A percentile compares a stretch with the other conserved stretches of the same genome.
phyloP scores from a whole-genome alignment of 495 filamentous ascomycete genomes.

The Penicillium alfredii region DNA sequence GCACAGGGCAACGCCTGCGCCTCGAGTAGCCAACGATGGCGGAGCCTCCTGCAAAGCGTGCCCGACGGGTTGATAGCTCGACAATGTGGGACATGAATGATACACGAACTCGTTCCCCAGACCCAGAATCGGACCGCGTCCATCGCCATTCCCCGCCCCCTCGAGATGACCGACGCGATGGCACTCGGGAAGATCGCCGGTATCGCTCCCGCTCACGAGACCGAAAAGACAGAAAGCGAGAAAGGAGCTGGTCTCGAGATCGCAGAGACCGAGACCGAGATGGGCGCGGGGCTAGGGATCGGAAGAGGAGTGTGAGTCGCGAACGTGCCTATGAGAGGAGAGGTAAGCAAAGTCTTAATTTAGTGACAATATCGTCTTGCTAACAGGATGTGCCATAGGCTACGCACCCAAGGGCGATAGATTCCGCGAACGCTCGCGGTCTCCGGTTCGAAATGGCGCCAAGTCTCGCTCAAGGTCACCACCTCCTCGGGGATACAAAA shows the following conservation, averaged over 20 bases:
- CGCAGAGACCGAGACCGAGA: slow-evolving; percentile 35
- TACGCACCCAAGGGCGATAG: slow-evolving; percentile 31
- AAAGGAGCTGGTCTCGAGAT: slow-evolving; percentile 44
- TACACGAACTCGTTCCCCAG: slow-evolving; percentile 19
- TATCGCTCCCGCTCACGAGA: slow-evolving; percentile 42
- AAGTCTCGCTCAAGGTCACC: slow-evolving; percentile 32
- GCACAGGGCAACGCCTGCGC: slow-evolving; percentile 14
- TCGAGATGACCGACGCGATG: slow-evolving; percentile 29
- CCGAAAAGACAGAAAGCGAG: slow-evolving; percentile 33
- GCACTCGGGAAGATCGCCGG: slow-evolving; percentile 32
- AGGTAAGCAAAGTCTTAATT: slow-evolving; percentile 22
- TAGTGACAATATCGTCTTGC: too few species aligned
- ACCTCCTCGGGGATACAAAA: slow-evolving; percentile 28
- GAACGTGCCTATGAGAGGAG: slow-evolving; percentile 41
- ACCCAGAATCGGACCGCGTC: slow-evolving; percentile 33
- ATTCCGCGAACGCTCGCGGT: slow-evolving; percentile 38
- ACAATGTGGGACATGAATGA: slow-evolving; percentile 50
- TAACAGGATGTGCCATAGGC: slow-evolving; percentile 13
- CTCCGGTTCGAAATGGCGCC: slow-evolving; percentile 36
- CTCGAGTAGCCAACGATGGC: slow-evolving; percentile 32
- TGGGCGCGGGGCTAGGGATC: slow-evolving; percentile 30
- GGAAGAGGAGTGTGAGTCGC: slow-evolving; percentile 42
- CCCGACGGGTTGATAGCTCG: slow-evolving; percentile 47
- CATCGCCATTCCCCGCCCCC: slow-evolving; percentile 25
- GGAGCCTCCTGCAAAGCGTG: slow-evolving; percentile 50